Evolutionary conservation across 164 flowering plant genomes (phyloP).

Genomic region (Santalum album): DNA sequence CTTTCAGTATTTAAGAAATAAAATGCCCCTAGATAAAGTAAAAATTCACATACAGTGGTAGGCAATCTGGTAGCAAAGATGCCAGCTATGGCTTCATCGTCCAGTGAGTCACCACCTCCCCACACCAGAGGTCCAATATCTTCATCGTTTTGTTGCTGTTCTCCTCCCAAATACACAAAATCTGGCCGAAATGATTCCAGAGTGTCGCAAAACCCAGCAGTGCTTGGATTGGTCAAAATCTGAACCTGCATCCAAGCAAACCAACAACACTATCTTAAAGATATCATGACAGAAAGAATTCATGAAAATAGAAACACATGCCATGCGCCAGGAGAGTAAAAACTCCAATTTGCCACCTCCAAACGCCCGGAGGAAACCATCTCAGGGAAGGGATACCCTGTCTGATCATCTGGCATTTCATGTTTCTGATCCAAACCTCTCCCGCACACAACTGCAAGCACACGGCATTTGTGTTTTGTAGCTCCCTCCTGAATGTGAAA

Average conservation of each 20-base stretch:
- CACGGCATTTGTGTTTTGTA: slow-evolving; percentile 44
- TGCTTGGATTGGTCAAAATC: slow-evolving; percentile 39
- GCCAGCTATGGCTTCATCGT: slow-evolving; percentile 39
- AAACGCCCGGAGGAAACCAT: slow-evolving; percentile 65
- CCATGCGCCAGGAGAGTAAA: no score
- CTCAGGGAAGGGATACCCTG: slow-evolving; percentile 54
- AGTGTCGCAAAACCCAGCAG: slow-evolving; percentile 43
- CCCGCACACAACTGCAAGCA: slow-evolving; percentile 54
- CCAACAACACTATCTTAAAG: neutral
- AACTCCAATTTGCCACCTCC: slow-evolving; percentile 38
- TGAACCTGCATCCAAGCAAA: slow-evolving; percentile 43
- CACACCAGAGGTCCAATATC: slow-evolving; percentile 48
- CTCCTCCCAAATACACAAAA: slow-evolving; percentile 68
- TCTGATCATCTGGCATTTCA: slow-evolving; percentile 19
- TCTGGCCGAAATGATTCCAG: slow-evolving; percentile 46
- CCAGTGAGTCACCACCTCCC: slow-evolving; percentile 45
- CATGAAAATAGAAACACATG: neutral
- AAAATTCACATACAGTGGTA: slow-evolving; percentile 43
- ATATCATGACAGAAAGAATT: neutral
- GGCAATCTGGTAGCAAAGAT: slow-evolving; percentile 56
- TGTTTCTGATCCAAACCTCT: slow-evolving; percentile 19
- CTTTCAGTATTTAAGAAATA: neutral
- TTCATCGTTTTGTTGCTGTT: slow-evolving; percentile 35
- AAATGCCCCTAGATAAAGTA: neutral
- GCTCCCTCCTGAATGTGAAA: slow-evolving; percentile 54